Base-by-base conservation (phyloP, 1,284 basidiomycete genomes). In the Tylopilus sp. region DNA sequence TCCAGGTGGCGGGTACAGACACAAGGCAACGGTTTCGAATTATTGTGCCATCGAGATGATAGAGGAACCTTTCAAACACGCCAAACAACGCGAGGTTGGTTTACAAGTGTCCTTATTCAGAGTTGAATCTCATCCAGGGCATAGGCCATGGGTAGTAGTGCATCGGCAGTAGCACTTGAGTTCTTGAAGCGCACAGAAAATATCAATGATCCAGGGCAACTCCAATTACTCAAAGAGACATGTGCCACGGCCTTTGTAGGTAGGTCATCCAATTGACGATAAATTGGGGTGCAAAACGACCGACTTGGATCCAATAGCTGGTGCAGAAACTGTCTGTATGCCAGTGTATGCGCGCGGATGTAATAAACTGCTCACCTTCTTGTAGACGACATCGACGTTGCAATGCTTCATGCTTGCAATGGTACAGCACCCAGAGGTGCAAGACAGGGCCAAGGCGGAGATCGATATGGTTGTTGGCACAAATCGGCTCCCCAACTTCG, bases 321-420 rank as follows among this genome's bases (percentile, higher is more conserved):
- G 74, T 26, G 67, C 69, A 58, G 74, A 69, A 58, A 73, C 72
- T 1, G 72, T 73, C 7, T 44, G 72, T 68, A 32, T 33, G n/a
- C n/a, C n/a, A n/a, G n/a, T n/a, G 5, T 26, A 19, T 29, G 2
- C 29, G 7, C 51, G 5, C 58, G 6, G 22, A 16, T 24, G 19
- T n/a, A n/a, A 47, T 36, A 49, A 56, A 33, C 8, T n/a, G 19
- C 54, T 66, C 39, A 64, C 0, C 32, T 39, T n/a, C 55, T 58
- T 44, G 47, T n/a, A 87, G 86, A 84, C 82, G 1, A 71, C 82
- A 2, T 80, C 85, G 1, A 81, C 82, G 3, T 68, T 84, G 24
- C 76, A 79, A 2, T 82, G 81, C 0, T 86, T 88, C 64, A 69
- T 88, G 53, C 77, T 86, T 44, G 80, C 84, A 8, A 87, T 88